Percentiles rank a stretch among this genome's conserved stretches.
Evolutionary conservation across 257 asterid species (phyloP).

Genomic region (Lycium ferocissimum): DNA sequence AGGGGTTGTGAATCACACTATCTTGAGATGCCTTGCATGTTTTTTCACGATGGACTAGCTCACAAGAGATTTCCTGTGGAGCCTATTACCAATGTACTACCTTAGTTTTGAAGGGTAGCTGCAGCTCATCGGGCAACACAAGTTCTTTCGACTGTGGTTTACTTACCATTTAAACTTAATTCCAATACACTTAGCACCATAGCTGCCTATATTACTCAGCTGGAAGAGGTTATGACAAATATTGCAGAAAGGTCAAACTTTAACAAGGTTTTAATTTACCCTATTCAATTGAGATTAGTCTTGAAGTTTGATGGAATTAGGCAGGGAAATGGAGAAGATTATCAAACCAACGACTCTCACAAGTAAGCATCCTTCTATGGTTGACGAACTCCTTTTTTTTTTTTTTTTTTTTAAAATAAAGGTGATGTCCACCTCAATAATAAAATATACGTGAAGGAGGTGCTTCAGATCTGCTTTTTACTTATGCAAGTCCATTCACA

Average conservation of each 20-base stretch:
- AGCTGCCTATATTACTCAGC: background rate
- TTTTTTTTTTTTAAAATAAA: too few species aligned
- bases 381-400: background rate
- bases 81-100: slow-evolving; percentile 85
- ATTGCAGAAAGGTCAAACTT: background rate
- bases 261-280: background rate
- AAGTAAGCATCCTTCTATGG: background rate
- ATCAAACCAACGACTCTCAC: background rate
- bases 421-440: background rate
- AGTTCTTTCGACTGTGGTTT: too few species aligned
- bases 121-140: slow-evolving; percentile 82
- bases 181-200: too few species aligned
- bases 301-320: too few species aligned
- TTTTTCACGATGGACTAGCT: slow-evolving; percentile 94
- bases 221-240: background rate
- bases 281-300: too few species aligned
- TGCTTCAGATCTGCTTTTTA: background rate
- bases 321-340: too few species aligned
- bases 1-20: slow-evolving; percentile 91
- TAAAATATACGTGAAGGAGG: background rate
- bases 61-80: slow-evolving; percentile 93
- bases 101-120: too few species aligned
- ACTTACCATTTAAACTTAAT: too few species aligned
- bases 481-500: background rate
- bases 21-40: slow-evolving; percentile 95